Percentiles rank a stretch among this genome's conserved stretches.
phyloP scores from a whole-genome alignment of 2,329 filamentous ascomycete species.

The Alternaria triticimaculans region DNA sequence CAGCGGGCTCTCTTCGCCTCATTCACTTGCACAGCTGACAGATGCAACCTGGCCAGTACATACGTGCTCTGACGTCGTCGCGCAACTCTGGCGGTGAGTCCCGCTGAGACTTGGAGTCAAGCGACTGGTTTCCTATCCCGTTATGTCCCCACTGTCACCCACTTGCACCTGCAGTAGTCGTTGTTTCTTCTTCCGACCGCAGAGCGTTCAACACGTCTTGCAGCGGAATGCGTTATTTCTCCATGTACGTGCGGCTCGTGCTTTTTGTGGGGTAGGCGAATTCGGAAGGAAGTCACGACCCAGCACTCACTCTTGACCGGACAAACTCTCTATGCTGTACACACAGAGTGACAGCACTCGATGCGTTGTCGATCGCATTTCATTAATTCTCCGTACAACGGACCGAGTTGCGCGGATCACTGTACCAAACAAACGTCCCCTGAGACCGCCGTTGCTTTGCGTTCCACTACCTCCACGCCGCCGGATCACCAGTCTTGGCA shows the following conservation, averaged over 20 bases:
- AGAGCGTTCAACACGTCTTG: slow-evolving; percentile 21
- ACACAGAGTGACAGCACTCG: not conserved
- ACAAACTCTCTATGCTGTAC: not conserved
- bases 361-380: not conserved
- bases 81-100: slow-evolving; percentile 30
- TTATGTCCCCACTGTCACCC: slow-evolving; percentile 25
- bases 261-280: slow-evolving; percentile 14
- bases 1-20: slow-evolving; percentile 9
- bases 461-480: slow-evolving; percentile 1
- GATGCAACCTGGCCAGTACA: not conserved
- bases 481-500: slow-evolving; percentile 17
- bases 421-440: not conserved
- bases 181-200: slow-evolving; percentile 21
- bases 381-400: not conserved
- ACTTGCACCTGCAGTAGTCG: slow-evolving; percentile 37
- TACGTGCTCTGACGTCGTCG: not conserved
- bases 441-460: not conserved
- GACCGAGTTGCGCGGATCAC: not conserved
- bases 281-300: slow-evolving; percentile 8
- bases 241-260: slow-evolving; percentile 2
- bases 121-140: slow-evolving; percentile 18
- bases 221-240: slow-evolving; percentile 7
- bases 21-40: not conserved
- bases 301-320: not conserved
- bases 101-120: slow-evolving; percentile 22